phyloP scores from a whole-genome alignment of 192 early-diverging fungal species.

The Linnemannia zychae region DNA sequence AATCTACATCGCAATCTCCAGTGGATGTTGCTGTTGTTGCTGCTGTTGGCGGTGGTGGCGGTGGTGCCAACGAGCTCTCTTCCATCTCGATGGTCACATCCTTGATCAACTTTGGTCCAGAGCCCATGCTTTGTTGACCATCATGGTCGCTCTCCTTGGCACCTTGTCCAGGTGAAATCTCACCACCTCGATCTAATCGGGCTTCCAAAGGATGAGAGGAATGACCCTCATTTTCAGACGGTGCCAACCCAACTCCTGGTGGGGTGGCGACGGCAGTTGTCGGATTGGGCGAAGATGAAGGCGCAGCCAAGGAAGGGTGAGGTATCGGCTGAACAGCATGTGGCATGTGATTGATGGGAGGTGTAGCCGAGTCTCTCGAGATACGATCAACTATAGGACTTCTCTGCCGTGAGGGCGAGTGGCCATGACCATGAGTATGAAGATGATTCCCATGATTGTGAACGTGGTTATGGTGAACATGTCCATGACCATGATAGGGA shows the following conservation, averaged over 20 bases:
- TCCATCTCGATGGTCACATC: neutral
- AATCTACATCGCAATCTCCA: constrained; percentile 7
- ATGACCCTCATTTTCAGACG: neutral
- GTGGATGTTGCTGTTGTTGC: neutral
- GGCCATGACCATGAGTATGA: neutral
- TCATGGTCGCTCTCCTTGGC: neutral
- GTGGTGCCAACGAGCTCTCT: neutral
- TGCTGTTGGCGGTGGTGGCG: neutral
- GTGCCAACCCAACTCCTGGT: neutral
- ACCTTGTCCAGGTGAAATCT: neutral
- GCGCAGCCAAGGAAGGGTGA: neutral
- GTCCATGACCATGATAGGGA: constrained; percentile 16
- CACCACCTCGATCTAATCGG: neutral
- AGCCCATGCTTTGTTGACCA: neutral
- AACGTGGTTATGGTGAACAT: constrained; percentile 3
- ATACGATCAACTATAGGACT: neutral
- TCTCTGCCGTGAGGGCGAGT: neutral
- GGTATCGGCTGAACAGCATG: neutral
- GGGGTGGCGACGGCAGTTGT: neutral
- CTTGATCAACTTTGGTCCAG: neutral
- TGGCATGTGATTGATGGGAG: neutral
- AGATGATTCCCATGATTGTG: neutral
- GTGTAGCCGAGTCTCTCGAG: neutral
- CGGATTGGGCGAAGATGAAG: neutral
- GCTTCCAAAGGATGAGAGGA: neutral